These are phyloP conservation scores for Solanum ahanhuiri DNA, from an alignment of 257 asterid genomes.

Conservation along the genomic window DNA sequence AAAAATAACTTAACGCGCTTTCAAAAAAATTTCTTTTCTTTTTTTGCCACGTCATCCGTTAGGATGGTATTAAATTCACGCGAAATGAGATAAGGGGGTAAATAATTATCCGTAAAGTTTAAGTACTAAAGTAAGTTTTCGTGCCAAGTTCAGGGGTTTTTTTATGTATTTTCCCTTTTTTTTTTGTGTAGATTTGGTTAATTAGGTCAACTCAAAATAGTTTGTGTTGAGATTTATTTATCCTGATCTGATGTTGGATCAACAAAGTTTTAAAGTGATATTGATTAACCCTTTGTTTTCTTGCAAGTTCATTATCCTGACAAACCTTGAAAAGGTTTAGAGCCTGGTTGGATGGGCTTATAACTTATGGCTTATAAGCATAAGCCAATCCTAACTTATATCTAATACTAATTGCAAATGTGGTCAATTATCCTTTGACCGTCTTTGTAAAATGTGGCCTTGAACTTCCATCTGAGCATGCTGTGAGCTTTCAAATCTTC, in stretches of 20 bases:
- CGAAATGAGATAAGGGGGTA: no score
- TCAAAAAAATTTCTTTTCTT: no score
- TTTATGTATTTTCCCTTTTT: no score
- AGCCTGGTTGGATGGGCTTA: background rate
- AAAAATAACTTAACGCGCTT: no score
- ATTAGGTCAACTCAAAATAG: background rate
- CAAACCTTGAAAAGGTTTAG: background rate
- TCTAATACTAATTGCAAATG: background rate
- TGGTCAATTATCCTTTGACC: background rate
- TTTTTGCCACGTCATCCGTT: no score
- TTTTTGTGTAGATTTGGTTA: background rate
- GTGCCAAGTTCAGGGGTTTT: no score
- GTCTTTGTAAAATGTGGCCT: background rate
- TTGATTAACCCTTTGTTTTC: background rate
- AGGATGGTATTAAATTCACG: no score
- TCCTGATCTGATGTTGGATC: background rate
- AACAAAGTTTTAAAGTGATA: background rate
- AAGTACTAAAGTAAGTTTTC: no score
- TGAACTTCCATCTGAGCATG: background rate
- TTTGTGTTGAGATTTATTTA: background rate
- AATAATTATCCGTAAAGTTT: no score
- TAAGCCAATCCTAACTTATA: background rate
- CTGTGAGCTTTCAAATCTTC: background rate
- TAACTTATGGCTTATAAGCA: background rate
- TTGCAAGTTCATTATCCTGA: background rate